phyloP scores from a whole-genome alignment of 805 yeast species.

The Candida odintsovae region DNA sequence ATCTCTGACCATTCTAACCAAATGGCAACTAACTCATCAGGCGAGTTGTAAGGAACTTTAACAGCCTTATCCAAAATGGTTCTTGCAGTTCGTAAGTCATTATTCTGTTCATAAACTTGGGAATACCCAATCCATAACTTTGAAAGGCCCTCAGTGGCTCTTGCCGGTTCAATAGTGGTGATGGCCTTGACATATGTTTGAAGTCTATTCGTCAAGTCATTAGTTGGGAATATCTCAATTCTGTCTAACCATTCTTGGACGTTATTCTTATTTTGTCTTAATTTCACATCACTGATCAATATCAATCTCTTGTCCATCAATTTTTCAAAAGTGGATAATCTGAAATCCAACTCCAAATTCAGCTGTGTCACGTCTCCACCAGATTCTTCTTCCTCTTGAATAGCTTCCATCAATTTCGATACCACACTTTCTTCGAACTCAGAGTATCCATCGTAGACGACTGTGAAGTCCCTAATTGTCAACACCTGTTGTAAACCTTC shows the following conservation, averaged over 20 bases:
- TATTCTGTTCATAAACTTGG: constrained; percentile 47
- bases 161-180: constrained; percentile 55
- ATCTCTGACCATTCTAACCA: constrained; percentile 76
- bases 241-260: constrained; percentile 68
- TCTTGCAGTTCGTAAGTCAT: constrained; percentile 55
- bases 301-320: constrained; percentile 53
- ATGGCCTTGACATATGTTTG: constrained; percentile 63
- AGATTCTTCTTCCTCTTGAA: constrained; percentile 8
- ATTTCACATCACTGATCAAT: constrained; percentile 57
- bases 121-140: constrained; percentile 72
- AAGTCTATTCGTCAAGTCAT: constrained; percentile 37
- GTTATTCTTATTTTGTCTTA: constrained; percentile 56
- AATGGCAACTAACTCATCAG: constrained; percentile 60
- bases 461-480: constrained; percentile 57
- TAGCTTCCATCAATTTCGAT: constrained; percentile 11
- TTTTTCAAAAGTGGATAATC: constrained; percentile 44
- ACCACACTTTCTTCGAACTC: constrained; percentile 53
- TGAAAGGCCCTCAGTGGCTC: constrained; percentile 41
- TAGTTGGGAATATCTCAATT: constrained; percentile 37
- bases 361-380: constrained; percentile 11
- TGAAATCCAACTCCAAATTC: constrained; percentile 34
- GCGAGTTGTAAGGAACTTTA: constrained; percentile 59
- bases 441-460: constrained; percentile 55
- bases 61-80: constrained; percentile 58
- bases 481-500: constrained; percentile 39